These are phyloP conservation scores for Lizonia empirigonia DNA, from an alignment of 2,329 filamentous ascomycete genomes.

Conservation along the genomic window DNA sequence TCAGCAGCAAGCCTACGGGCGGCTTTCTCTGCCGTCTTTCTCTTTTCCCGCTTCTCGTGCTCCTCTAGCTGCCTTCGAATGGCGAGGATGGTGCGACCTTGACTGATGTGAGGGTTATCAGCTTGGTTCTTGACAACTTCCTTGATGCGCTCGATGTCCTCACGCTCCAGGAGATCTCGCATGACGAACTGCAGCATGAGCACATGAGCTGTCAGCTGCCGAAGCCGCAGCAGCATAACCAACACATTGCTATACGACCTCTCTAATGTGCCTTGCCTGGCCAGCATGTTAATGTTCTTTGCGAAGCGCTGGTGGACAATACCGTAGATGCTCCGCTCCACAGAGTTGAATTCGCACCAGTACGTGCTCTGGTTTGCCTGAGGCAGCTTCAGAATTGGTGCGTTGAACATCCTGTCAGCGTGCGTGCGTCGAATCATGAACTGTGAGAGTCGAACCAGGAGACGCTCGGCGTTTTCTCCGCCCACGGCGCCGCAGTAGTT, in stretches of 20 bases:
- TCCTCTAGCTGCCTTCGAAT: constrained; percentile 40
- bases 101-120: constrained; percentile 8
- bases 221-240: constrained; percentile 55
- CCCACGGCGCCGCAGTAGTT: constrained; percentile 50
- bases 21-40: constrained; percentile 10
- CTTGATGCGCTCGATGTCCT: constrained; percentile 55
- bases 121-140: constrained; percentile 35
- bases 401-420: constrained; percentile 57
- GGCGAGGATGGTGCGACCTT: constrained; percentile 27
- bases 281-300: constrained; percentile 48
- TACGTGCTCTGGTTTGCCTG: constrained; percentile 52
- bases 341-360: constrained; percentile 56
- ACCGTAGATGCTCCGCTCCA: constrained; percentile 61
- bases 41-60: constrained; percentile 19
- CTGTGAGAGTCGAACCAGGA: constrained; percentile 47
- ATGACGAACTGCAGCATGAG: constrained; percentile 56
- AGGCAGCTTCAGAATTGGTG: constrained; percentile 61
- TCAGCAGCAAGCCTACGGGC: constrained; percentile 9
- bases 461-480: constrained; percentile 40
- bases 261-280: constrained; percentile 16
- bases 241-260: constrained; percentile 9
- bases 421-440: constrained; percentile 64
- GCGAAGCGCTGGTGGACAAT: constrained; percentile 56
- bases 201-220: constrained; percentile 59
- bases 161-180: constrained; percentile 51